Evolutionary conservation across 1,284 basidiomycete genomes (phyloP).

Genomic region (Ganoderma boninense): DNA sequence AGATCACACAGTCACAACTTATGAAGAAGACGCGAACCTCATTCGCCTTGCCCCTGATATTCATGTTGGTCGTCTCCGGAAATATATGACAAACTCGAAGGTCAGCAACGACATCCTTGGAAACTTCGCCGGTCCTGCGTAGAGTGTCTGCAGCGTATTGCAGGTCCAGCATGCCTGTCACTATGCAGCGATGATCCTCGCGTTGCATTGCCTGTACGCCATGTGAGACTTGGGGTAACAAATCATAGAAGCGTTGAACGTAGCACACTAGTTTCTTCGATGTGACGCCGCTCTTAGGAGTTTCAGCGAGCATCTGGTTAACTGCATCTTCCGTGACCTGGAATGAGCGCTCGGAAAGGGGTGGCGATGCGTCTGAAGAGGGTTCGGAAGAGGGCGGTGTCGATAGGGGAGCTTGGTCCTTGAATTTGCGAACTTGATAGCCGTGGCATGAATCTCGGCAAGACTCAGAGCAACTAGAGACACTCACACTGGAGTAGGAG

Average conservation of each 20-base stretch:
- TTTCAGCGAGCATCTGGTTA: too few species aligned
- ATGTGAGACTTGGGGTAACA: not conserved
- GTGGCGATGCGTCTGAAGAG: too few species aligned
- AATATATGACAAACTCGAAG: not conserved
- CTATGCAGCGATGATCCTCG: conserved; percentile 5
- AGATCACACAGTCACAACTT: not conserved
- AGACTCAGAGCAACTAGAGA: too few species aligned
- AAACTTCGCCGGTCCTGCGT: not conserved
- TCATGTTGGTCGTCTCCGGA: not conserved
- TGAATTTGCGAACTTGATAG: not conserved
- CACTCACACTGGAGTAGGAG: not conserved
- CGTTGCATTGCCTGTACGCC: not conserved
- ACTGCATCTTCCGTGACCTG: too few species aligned
- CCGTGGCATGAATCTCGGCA: not conserved
- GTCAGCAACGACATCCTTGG: not conserved
- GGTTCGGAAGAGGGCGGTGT: not conserved
- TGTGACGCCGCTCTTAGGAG: not conserved
- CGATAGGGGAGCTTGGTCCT: not conserved
- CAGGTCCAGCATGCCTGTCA: not conserved
- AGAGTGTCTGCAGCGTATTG: not conserved
- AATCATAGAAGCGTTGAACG: too few species aligned
- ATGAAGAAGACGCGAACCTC: not conserved
- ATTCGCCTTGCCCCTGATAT: not conserved
- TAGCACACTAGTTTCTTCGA: not conserved
- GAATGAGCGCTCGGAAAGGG: too few species aligned